phyloP scores from a whole-genome alignment of 768 basidiomycete genomes.

The Lactifluus volemus region DNA sequence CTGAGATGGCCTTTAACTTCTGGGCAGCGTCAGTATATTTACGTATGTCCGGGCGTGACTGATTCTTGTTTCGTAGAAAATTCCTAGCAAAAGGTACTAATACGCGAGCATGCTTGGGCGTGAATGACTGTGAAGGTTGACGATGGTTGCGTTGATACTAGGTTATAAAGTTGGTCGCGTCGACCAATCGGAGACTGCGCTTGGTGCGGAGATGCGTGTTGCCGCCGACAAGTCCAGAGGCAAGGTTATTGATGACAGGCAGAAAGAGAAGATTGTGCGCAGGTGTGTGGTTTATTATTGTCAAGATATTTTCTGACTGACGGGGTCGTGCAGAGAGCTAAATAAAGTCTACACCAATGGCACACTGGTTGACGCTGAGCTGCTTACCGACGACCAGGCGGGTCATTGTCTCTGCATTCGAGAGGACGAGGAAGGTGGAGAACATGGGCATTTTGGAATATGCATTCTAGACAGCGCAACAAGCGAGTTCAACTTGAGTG shows the following conservation, averaged over 20 bases:
- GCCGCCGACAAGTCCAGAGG: slow-evolving; percentile 57
- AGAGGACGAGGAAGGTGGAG: slow-evolving; percentile 39
- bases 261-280: slow-evolving; percentile 81
- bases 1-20: slow-evolving; percentile 87
- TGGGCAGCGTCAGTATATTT: slow-evolving; percentile 68
- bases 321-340: slow-evolving; percentile 49
- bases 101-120: background rate
- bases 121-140: background rate
- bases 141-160: slow-evolving; percentile 22
- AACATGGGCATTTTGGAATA: slow-evolving; percentile 61
- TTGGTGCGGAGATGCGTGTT: slow-evolving; percentile 93
- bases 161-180: slow-evolving; percentile 95
- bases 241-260: slow-evolving; percentile 40
- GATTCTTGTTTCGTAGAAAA: slow-evolving; percentile 39
- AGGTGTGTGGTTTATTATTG: slow-evolving; percentile 34
- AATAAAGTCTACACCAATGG: slow-evolving; percentile 96
- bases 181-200: slow-evolving; percentile 93
- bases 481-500: slow-evolving; percentile 85
- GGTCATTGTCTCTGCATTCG: slow-evolving; percentile 91
- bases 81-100: slow-evolving; percentile 66
- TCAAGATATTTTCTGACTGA: background rate
- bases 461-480: slow-evolving; percentile 93
- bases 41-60: background rate
- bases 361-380: slow-evolving; percentile 84
- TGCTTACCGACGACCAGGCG: slow-evolving; percentile 87